These are phyloP conservation scores for Lodderomyces orthopsilosis DNA, from an alignment of 1,139 yeast species.

Conservation along the genomic window DNA sequence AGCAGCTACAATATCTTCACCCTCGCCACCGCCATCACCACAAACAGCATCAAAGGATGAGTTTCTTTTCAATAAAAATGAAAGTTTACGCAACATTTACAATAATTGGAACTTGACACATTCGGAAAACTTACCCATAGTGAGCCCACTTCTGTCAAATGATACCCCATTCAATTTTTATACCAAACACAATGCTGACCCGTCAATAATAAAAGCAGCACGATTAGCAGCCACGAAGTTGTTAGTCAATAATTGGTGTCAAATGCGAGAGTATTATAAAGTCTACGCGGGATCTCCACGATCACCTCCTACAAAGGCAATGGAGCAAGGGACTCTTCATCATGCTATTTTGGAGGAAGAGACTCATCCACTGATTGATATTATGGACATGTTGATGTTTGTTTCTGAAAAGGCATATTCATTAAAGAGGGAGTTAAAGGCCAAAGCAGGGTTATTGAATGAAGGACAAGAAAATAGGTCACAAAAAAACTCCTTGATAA, in stretches of 20 bases:
- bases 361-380: constrained; percentile 33
- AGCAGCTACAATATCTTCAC: not conserved
- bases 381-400: constrained; percentile 4
- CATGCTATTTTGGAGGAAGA: constrained; percentile 43
- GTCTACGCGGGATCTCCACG: constrained; percentile 36
- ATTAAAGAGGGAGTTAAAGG: not conserved
- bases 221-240: constrained; percentile 48
- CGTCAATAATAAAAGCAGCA: constrained; percentile 27
- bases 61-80: not conserved
- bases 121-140: constrained; percentile 10
- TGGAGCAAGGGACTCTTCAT: constrained; percentile 37
- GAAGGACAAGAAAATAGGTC: constrained; percentile 25
- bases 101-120: constrained; percentile 13
- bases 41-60: not conserved
- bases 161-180: constrained; percentile 26
- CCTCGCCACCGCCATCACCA: not conserved
- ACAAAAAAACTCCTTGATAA: too few relatives aligned
- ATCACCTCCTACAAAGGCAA: constrained; percentile 24
- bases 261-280: constrained; percentile 43
- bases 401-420: not conserved
- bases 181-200: constrained; percentile 23
- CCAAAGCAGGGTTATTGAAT: not conserved
- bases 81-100: constrained; percentile 9
- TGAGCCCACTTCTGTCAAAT: constrained; percentile 4
- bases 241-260: constrained; percentile 52